Evolutionary conservation across 1,139 yeast genomes (phyloP), one percentile per base, ranked within the genome.

Genomic region (Debaryomyces nepalensis): DNA sequence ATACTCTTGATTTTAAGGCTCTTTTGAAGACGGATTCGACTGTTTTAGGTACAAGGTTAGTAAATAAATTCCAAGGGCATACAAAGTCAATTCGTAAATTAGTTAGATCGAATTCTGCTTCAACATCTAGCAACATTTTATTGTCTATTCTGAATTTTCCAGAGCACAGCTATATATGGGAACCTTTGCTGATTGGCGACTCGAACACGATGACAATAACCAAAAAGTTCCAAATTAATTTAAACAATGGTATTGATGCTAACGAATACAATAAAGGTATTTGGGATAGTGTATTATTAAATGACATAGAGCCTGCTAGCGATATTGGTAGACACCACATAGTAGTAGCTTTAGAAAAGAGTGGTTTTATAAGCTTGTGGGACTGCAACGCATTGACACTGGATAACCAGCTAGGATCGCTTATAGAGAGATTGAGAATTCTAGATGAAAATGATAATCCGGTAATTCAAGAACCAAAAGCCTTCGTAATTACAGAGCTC

Each of bases 21-120:
- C 29, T 59, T 2, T 24, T 49, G 4, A 12, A 14, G 19, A 9
- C 30, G 15, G 34, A 37, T 12, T 31, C 49, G 2, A 23, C 43
- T 14, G 33, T 34, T 4, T 37, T 59, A 15, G 60, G 57, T 2
- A 40, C 57, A 0, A 45, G 44, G 15, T 54, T 71, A 21, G 34
- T 58, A 5, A 60, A 79, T 52, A 84, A 85, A 53, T 78, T 84
- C 43, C 90, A 95, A 4, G 98, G 98, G 0, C 97, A 89, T 55
- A 77, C 82, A 41, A 90, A 89, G 57, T 86, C 97, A 0, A 82
- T 91, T 15, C 79, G 81, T 50, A 75, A 73, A 41, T 61, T 91
- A 1, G 66, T 79, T 12, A 79, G 90, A 53, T 84, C 96, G 1
- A 57, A 62, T 26, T 59, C 71, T 0, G 51, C 59, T n/a, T 41